phyloP scores from a whole-genome alignment of 2,329 filamentous ascomycete genomes.

The Penicillium sp. region DNA sequence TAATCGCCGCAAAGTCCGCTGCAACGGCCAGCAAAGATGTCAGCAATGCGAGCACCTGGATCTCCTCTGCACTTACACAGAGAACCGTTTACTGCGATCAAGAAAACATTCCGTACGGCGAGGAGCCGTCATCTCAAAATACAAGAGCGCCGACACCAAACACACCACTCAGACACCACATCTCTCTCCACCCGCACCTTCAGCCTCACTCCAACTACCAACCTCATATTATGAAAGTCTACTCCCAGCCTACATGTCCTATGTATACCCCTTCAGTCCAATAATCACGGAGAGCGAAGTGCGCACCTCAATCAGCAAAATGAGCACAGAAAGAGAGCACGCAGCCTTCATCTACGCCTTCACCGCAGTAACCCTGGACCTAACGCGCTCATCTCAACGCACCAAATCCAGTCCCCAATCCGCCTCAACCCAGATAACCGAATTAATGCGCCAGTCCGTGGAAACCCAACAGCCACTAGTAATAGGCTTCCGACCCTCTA shows the following conservation, averaged over 20 bases:
- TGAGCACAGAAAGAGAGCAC: slow-evolving; percentile 40
- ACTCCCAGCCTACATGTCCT: slow-evolving; percentile 44
- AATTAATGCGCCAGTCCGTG: slow-evolving; percentile 33
- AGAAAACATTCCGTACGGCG: slow-evolving; percentile 39
- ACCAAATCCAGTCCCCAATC: slow-evolving; percentile 15
- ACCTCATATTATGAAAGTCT: slow-evolving; percentile 40
- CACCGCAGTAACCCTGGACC: slow-evolving; percentile 46
- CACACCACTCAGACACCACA: background rate
- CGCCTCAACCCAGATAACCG: slow-evolving; percentile 25
- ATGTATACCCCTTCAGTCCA: slow-evolving; percentile 49
- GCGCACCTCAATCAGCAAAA: slow-evolving; percentile 29
- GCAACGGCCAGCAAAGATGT: slow-evolving; percentile 47
- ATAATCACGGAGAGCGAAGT: slow-evolving; percentile 46
- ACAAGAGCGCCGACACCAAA: slow-evolving; percentile 21
- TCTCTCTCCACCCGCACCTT: slow-evolving; percentile 12
- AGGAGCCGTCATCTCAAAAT: slow-evolving; percentile 43
- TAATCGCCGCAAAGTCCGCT: slow-evolving; percentile 47
- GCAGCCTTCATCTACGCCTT: slow-evolving; percentile 47
- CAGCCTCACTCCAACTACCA: slow-evolving; percentile 1
- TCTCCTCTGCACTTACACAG: slow-evolving; percentile 47
- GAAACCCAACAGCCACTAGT: slow-evolving; percentile 37
- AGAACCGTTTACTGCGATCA: slow-evolving; percentile 29
- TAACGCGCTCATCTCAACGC: slow-evolving; percentile 29
- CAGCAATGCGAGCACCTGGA: slow-evolving; percentile 45
- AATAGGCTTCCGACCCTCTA: slow-evolving; percentile 41